Evolutionary conservation across 2,329 filamentous ascomycete species (phyloP).

Genomic region (Rutstroemia sp.): DNA sequence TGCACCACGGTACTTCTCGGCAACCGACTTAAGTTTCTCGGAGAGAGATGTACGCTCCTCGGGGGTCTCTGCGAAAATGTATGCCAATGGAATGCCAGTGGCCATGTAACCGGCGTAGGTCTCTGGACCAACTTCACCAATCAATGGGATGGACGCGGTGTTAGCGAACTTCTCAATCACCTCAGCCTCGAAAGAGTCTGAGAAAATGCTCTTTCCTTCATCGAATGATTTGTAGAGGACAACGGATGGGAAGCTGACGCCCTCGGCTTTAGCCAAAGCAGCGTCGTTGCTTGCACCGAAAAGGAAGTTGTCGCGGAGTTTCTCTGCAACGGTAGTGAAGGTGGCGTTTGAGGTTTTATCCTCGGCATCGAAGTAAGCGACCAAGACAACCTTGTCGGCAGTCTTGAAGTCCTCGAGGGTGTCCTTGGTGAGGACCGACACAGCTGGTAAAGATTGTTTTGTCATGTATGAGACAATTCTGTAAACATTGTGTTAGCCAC

Average conservation of each 20-base stretch:
- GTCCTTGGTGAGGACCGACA: slow-evolving; percentile 74
- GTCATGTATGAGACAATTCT: slow-evolving; percentile 84
- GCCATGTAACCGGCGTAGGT: slow-evolving; percentile 95
- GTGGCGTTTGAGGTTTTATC: slow-evolving; percentile 83
- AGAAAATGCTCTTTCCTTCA: slow-evolving; percentile 84
- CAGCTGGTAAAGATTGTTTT: slow-evolving; percentile 92
- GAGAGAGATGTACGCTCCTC: slow-evolving; percentile 82
- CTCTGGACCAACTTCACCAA: slow-evolving; percentile 94
- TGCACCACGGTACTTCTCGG: slow-evolving; percentile 84
- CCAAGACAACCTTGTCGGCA: slow-evolving; percentile 89
- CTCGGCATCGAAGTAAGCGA: slow-evolving; percentile 75
- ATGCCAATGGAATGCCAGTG: slow-evolving; percentile 84
- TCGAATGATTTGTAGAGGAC: slow-evolving; percentile 98
- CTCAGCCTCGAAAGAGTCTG: slow-evolving; percentile 73
- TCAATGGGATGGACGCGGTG: slow-evolving; percentile 76
- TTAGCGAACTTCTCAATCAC: slow-evolving; percentile 78
- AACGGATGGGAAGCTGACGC: slow-evolving; percentile 76
- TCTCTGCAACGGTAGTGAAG: slow-evolving; percentile 62
- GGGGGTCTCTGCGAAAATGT: slow-evolving; percentile 89
- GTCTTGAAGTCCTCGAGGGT: slow-evolving; percentile 95
- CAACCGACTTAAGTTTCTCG: slow-evolving; percentile 73
- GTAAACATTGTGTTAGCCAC: slow-evolving; percentile 10
- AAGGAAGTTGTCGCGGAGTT: slow-evolving; percentile 81
- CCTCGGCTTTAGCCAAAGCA: slow-evolving; percentile 79
- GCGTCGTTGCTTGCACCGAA: slow-evolving; percentile 85